Evolutionary conservation across 768 basidiomycete species (phyloP).

Genomic region (Boletus tomentosulus): DNA sequence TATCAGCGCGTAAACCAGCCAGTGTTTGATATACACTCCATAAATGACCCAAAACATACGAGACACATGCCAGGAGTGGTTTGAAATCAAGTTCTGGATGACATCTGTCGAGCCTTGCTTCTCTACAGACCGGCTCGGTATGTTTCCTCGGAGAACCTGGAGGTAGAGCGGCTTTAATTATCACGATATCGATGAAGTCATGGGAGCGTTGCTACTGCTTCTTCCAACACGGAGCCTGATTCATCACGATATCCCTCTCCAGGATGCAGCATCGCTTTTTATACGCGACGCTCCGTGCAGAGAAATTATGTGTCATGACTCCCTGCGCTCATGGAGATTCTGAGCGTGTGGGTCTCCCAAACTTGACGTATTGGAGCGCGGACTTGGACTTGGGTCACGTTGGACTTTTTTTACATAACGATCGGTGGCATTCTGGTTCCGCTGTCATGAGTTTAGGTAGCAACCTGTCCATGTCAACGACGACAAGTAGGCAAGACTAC

Average conservation of each 20-base stretch:
- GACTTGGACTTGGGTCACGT: background rate
- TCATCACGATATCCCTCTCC: background rate
- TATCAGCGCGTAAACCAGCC: background rate
- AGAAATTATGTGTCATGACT: background rate
- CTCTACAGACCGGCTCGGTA: conserved; percentile 3
- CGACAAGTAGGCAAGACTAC: background rate
- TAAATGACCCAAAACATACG: conserved; percentile 9
- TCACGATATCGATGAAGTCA: conserved; percentile 12
- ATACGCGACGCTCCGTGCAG: background rate
- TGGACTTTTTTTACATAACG: background rate
- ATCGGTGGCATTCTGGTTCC: background rate
- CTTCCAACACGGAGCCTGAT: conserved; percentile 7
- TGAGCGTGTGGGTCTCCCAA: background rate
- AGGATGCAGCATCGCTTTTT: background rate
- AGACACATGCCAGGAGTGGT: background rate
- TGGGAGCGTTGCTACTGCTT: background rate
- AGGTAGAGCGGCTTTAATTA: background rate
- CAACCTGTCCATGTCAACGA: background rate
- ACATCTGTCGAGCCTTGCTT: background rate
- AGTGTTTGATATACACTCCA: background rate
- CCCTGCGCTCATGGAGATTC: background rate
- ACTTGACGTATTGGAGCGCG: background rate
- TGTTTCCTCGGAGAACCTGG: conserved; percentile 18
- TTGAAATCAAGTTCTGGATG: background rate
- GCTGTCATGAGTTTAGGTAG: background rate